Base-by-base conservation (phyloP, 805 yeast genomes). In the Cyberlindnera petersonii region DNA sequence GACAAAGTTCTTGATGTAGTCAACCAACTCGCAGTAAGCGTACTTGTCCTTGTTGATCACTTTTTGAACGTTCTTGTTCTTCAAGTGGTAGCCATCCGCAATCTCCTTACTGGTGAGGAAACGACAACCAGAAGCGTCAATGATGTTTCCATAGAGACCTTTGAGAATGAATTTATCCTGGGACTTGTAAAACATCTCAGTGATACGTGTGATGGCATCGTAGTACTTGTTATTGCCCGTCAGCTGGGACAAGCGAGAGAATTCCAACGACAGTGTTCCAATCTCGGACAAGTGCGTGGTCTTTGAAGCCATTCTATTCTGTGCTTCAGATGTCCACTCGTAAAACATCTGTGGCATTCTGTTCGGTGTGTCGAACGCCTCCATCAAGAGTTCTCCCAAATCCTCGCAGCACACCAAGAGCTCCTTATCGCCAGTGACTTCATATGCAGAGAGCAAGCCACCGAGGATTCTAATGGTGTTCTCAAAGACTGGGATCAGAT, bases 321-420 rank as follows among this genome's bases (percentile, higher is more conserved):
- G 52, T 6, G 58, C 50, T 15, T 52, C 52, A 4, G 65, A 58
- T 20, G 58, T 55, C 71, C 78, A 73, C 11, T 63, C 58, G 47
- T 63, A 75, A 38, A 61, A 65, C 16, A 72, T 48, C 9, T 71
- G 40, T 4, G 83, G 83, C 60, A 77, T 62, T 31, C 72, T 61
- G 46, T 75, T 75, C 13, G 80, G 80, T 0, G 82, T 75, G 46
- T 77, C 82, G 48, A 75, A 77, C 0, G 80, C 70, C 17, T 74
- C 72, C 48, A 77, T 48, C 24, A 75, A 53, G 37, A 75, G 60
- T 34, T 72, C 71, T 1, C 71, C 81, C 13, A 76, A 50, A 20
- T 71, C 69, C 19, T 58, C 58, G 1, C 79, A 75, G 43, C 68
- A 64, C 1, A 46, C 47, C 7, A 72, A 51, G 13, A 68, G 56